phyloP scores from a whole-genome alignment of 2,329 filamentous ascomycete species.

The Apiospora phragmitis region DNA sequence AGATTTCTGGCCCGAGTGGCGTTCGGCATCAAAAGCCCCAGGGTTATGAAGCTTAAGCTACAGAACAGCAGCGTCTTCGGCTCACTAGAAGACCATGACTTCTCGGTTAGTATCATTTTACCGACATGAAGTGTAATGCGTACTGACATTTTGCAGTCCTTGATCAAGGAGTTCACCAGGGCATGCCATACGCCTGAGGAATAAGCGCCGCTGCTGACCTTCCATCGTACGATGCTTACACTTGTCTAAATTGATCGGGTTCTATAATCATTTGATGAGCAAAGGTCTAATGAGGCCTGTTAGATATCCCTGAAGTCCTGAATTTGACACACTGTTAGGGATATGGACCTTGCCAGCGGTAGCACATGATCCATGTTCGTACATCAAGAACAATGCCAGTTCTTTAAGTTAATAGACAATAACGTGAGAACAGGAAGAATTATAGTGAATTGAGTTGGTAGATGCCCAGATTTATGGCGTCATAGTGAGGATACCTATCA shows the following conservation, averaged over 20 bases:
- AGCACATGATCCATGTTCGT: no score
- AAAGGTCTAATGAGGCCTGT: no score
- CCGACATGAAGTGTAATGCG: constrained; percentile 16
- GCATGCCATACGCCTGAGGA: constrained; percentile 22
- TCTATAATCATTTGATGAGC: no score
- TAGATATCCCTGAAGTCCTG: no score
- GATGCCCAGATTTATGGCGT: neutral
- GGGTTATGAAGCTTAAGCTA: constrained; percentile 50
- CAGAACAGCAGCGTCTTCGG: constrained; percentile 47
- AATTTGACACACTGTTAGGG: no score
- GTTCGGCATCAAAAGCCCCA: constrained; percentile 62
- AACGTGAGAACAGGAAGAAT: rapidly evolving
- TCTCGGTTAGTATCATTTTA: constrained; percentile 39
- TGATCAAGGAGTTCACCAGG: constrained; percentile 30
- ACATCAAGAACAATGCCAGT: no score
- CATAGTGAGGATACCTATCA: neutral
- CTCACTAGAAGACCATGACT: constrained; percentile 56
- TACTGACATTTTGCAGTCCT: constrained; percentile 21
- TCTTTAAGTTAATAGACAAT: neutral
- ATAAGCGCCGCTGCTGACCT: neutral
- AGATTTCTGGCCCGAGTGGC: constrained; percentile 59
- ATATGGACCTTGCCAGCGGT: no score
- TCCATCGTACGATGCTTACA: rapidly evolving
- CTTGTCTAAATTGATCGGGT: rapidly evolving
- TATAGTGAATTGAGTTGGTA: neutral